Evolutionary conservation across 2,329 filamentous ascomycete genomes (phyloP), one percentile per base, ranked within the genome.

Genomic region (Penicillium crustosum): DNA sequence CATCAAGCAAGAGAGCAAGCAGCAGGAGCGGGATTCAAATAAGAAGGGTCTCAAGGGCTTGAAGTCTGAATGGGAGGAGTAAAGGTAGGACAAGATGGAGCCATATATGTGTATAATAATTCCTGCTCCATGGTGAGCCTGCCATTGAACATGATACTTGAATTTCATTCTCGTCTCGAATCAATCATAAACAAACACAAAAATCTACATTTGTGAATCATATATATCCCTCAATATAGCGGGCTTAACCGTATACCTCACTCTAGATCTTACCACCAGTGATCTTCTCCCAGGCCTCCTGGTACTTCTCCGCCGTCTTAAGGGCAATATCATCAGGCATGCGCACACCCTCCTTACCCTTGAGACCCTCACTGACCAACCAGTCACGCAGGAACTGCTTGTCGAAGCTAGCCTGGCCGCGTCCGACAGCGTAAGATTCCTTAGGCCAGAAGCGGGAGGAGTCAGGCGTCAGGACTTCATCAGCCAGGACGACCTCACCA

Each of bases 311-410:
- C 36, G 81, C 81, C 3, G 91, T 96, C 69, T 85, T 83, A 64
- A 78, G 71, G 19, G 87, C 85, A 55, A 96, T 82, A 51, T 93
- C 87, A 4, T 86, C 82, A 0, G 89, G 87, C 80, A 96, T 88
- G 53, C 76, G 78, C 17, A 94, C 88, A 2, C 84, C 88, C 27
- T 87, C 81, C 76, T 89, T 89, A 1, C 88, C 89, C 78, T 92
- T 91, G 57, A 95, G 74, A 0, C 89, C 89, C 57, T 89, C 81
- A 48, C 73, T 77, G 2, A 86, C 88, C 68, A 97, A 75, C 90
- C 91, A 97, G 76, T 97, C 88, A 36, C 93, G 81, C 65, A 96
- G 74, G 68, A 83, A 88, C 78, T 93, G 89, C 82, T 97, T 97
- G 73, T 97, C 93, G 66, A 93, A 94, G 76, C 90, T 94, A 54